These are phyloP conservation scores for Microbotryum saponariae DNA, from an alignment of 1,284 basidiomycete genomes.

Conservation along the genomic window DNA sequence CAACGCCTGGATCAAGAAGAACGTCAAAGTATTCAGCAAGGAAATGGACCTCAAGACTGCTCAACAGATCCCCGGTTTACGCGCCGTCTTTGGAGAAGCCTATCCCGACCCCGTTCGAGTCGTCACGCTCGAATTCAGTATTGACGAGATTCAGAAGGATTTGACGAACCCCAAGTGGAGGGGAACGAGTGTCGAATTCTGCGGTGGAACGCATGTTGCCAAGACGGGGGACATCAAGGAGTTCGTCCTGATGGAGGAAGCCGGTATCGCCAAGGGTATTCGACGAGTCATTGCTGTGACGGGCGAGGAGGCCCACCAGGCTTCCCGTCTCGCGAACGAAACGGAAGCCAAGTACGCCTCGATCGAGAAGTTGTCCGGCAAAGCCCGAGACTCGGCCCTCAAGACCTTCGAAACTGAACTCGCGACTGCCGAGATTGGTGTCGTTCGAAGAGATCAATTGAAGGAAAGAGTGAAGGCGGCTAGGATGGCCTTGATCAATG, in stretches of 20 bases:
- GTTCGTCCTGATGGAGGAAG: constrained; percentile 89
- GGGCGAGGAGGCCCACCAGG: constrained; percentile 81
- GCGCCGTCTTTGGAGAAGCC: constrained; percentile 95
- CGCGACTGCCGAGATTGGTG: constrained; percentile 79
- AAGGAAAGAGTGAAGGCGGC: constrained; percentile 64
- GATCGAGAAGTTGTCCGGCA: constrained; percentile 60
- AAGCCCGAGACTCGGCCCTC: constrained; percentile 74
- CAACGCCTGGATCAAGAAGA: constrained; percentile 80
- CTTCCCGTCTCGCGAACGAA: constrained; percentile 60
- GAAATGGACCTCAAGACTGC: constrained; percentile 77
- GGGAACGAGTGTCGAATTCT: constrained; percentile 87
- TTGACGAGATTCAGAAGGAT: constrained; percentile 78
- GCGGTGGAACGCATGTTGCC: constrained; percentile 93
- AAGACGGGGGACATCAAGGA: constrained; percentile 94
- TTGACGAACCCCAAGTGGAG: constrained; percentile 86
- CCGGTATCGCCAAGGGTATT: constrained; percentile 96
- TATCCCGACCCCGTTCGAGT: constrained; percentile 97
- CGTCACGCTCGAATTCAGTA: constrained; percentile 76
- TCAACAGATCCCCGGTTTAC: constrained; percentile 79
- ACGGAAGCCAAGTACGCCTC: constrained; percentile 59
- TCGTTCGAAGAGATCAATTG: constrained; percentile 71
- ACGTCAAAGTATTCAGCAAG: constrained; percentile 80
- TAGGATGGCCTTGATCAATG: constrained; percentile 77
- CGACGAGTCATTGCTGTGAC: constrained; percentile 90
- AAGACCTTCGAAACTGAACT: constrained; percentile 77